Percentiles rank a stretch among this genome's conserved stretches.
Evolutionary conservation across 257 asterid genomes (phyloP).

Genomic region (Nyctanthes arbortristis): DNA sequence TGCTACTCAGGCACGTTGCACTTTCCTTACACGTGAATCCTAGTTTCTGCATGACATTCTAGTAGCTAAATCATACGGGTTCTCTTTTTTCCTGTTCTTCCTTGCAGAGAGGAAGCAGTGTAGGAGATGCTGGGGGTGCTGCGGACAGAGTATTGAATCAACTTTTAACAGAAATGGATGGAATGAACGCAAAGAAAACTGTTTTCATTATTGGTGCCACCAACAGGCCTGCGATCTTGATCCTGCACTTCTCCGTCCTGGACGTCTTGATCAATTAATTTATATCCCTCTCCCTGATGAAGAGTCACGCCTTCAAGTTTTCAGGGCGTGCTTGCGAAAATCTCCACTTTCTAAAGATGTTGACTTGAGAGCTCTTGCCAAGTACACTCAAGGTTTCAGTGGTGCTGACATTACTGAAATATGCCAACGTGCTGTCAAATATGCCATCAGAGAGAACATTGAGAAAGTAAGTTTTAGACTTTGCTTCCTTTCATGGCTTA

Average conservation of each 20-base stretch:
- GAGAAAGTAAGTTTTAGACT: constrained; percentile 39
- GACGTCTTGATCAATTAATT: constrained; percentile 64
- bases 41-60: not conserved
- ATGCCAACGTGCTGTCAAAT: constrained; percentile 66
- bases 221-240: constrained; percentile 62
- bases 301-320: constrained; percentile 55
- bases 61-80: not conserved
- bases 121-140: constrained; percentile 68
- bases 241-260: constrained; percentile 65
- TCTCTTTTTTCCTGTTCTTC: not conserved
- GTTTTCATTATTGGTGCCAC: constrained; percentile 73
- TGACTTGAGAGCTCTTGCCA: constrained; percentile 52
- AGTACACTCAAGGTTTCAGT: constrained; percentile 60
- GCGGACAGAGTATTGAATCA: constrained; percentile 66
- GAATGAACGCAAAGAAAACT: constrained; percentile 65
- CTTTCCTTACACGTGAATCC: not conserved
- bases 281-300: constrained; percentile 71
- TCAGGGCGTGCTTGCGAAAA: constrained; percentile 55
- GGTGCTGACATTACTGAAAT: constrained; percentile 67
- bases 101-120: constrained; percentile 65
- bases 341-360: constrained; percentile 55
- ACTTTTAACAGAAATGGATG: constrained; percentile 65
- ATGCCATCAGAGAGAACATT: constrained; percentile 65
- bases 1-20: constrained; percentile 58
- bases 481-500: not conserved